These are phyloP conservation scores for Takashimella koratensis DNA, from an alignment of 1,284 basidiomycete genomes.

Conservation along the genomic window DNA sequence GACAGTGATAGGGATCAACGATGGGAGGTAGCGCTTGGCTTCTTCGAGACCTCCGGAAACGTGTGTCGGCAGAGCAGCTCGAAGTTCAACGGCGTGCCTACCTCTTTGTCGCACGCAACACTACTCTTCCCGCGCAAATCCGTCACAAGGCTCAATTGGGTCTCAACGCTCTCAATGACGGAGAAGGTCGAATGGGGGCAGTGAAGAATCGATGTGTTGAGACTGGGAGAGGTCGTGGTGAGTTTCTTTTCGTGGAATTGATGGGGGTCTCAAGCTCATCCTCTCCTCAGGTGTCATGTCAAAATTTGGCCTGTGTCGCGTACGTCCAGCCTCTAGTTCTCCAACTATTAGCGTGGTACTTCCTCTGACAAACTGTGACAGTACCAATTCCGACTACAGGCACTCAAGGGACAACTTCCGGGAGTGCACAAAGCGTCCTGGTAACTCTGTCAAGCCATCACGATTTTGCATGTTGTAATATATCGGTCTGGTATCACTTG, in stretches of 20 bases:
- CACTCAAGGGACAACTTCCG: slow-evolving; percentile 69
- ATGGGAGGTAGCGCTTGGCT: slow-evolving; percentile 36
- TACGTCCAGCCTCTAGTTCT: slow-evolving; percentile 52
- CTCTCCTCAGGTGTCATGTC: slow-evolving; percentile 61
- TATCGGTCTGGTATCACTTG: slow-evolving; percentile 13
- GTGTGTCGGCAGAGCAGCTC: slow-evolving; percentile 55
- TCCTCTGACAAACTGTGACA: too few relatives aligned
- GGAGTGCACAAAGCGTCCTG: slow-evolving; percentile 88
- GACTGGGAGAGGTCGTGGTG: slow-evolving; percentile 73
- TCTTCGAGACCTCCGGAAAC: slow-evolving; percentile 44
- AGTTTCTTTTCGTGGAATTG: slow-evolving; percentile 6
- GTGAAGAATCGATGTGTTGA: slow-evolving; percentile 85
- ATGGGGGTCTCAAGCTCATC: slow-evolving; percentile 3
- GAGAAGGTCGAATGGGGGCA: slow-evolving; percentile 68
- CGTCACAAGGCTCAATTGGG: slow-evolving; percentile 96
- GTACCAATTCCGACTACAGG: slow-evolving; percentile 86
- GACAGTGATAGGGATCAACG: background rate
- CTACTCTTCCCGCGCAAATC: slow-evolving; percentile 73
- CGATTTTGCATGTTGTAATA: too few relatives aligned
- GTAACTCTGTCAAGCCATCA: too few relatives aligned
- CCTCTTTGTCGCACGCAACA: slow-evolving; percentile 84
- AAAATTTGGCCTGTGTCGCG: slow-evolving; percentile 83
- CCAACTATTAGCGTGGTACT: too few relatives aligned
- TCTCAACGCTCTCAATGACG: slow-evolving; percentile 78
- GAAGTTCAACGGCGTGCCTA: slow-evolving; percentile 82